These are phyloP conservation scores for Beauveria medogensis DNA, from an alignment of 2,329 filamentous ascomycete genomes.

Conservation along the genomic window DNA sequence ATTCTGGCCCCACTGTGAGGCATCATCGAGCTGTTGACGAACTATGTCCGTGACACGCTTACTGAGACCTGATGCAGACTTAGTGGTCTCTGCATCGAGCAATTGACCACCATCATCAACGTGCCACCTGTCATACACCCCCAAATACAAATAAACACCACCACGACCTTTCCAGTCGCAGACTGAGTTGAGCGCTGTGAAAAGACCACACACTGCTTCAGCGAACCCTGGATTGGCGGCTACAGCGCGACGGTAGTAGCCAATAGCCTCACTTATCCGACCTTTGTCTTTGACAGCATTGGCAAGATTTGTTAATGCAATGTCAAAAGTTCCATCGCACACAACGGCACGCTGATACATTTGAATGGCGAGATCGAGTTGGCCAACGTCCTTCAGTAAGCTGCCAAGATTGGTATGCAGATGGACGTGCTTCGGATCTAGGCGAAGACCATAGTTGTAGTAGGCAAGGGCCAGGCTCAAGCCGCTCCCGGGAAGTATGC, in stretches of 20 bases:
- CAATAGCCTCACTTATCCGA: conserved; percentile 82
- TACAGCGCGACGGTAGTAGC: conserved; percentile 85
- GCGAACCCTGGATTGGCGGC: conserved; percentile 90
- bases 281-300: conserved; percentile 98
- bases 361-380: conserved; percentile 80
- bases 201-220: conserved; percentile 91
- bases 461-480: conserved; percentile 83
- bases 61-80: conserved; percentile 69
- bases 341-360: conserved; percentile 96
- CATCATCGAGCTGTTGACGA: conserved; percentile 76
- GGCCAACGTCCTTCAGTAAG: conserved; percentile 90
- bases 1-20: conserved; percentile 76
- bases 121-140: conserved; percentile 82
- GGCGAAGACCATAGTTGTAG: conserved; percentile 84
- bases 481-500: conserved; percentile 77
- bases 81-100: conserved; percentile 57
- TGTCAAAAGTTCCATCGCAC: conserved; percentile 93
- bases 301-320: conserved; percentile 89
- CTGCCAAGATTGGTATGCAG: conserved; percentile 95
- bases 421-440: conserved; percentile 87
- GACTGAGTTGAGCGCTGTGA: conserved; percentile 91
- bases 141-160: conserved; percentile 67
- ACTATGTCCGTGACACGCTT: conserved; percentile 88
- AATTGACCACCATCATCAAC: conserved; percentile 80
- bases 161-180: conserved; percentile 91